Evolutionary conservation across 306 rosid genomes (phyloP), one percentile per base, ranked within the genome.

Genomic region (Carpinus fangiana): DNA sequence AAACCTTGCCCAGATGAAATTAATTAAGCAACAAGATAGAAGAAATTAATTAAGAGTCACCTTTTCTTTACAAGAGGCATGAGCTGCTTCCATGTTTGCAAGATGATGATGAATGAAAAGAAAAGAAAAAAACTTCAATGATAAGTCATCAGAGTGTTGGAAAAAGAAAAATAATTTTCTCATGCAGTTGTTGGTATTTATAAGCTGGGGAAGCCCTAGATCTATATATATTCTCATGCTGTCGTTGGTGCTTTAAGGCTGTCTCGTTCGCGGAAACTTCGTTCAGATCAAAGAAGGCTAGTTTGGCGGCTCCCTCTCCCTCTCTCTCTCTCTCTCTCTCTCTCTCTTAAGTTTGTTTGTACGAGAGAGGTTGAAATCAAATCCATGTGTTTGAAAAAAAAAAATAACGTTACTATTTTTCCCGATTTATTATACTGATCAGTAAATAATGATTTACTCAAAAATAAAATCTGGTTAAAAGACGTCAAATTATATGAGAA

Each of bases 371-470:
- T 76, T 81, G 79, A 54, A 82, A 82, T 84, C 86, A 73, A 86
- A 70, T 12, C 88, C 88, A 82, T 56, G 87, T 83, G 92, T 76
- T 78, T 34, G 90, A 78, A 83, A 88, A 76, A 53, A 36, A 38
- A 38, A 0, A 38, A 5, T 38, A 4, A 38, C 0, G 43, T 38
- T 38, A 38, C 6, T 38, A 3, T 38, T 38, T 38, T 0, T 38
- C 4, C 5, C 0, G 4, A 38, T 38, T 38, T 38, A 79, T 23
- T 23, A 23, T 23, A 0, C 26, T 23, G 26, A 23, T 23, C 26
- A 23, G 26, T 23, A 23, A 23, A 23, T 23, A 23, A 23, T 23
- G 26, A 23, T 23, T 23, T 23, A 23, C 26, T 23, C 26, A 23
- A 23, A 23, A 23, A 23, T 23, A 23, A 23, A 23, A 23, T 23